These are phyloP conservation scores for Colletotrichum filicis DNA, from an alignment of 2,329 filamentous ascomycete genomes.

Conservation along the genomic window DNA sequence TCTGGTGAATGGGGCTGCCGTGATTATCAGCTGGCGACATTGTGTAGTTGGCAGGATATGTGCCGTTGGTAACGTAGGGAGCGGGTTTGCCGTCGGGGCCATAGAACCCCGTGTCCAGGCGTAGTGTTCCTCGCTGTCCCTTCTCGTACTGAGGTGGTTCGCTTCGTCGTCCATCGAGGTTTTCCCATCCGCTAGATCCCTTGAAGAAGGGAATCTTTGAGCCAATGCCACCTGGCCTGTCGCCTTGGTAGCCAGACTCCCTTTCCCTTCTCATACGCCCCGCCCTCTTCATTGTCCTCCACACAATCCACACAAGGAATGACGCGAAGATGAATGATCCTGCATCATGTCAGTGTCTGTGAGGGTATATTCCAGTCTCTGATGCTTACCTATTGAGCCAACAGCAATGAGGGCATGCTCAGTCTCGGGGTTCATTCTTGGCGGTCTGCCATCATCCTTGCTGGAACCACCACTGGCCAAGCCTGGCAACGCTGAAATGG, in stretches of 20 bases:
- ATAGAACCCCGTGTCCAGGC: conserved; percentile 40
- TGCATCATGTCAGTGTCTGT: conserved; percentile 35
- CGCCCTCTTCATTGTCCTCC: conserved; percentile 53
- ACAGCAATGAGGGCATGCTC: conserved; percentile 48
- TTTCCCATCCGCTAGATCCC: conserved; percentile 48
- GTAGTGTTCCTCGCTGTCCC: conserved; percentile 34
- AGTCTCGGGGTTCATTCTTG: conserved; percentile 40
- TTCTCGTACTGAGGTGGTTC: conserved; percentile 41
- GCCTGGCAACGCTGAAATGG: conserved; percentile 27
- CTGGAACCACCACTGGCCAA: conserved; percentile 9
- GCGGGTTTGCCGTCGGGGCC: conserved; percentile 33
- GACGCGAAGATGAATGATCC: conserved; percentile 57
- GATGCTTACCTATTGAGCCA: conserved; percentile 46
- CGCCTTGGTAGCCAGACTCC: conserved; percentile 36
- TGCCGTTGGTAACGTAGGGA: conserved; percentile 3
- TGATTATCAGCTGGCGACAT: conserved; percentile 29
- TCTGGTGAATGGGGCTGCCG: conserved; percentile 27
- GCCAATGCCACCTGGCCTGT: conserved; percentile 40
- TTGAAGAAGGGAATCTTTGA: conserved; percentile 50
- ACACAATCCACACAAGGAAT: conserved; percentile 57
- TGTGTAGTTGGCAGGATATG: conserved; percentile 18
- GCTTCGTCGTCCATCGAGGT: conserved; percentile 38
- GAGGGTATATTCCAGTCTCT: no score
- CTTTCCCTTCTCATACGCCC: conserved; percentile 45
- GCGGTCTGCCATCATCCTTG: conserved; percentile 22